Evolutionary conservation across 75 land plant species (phyloP).

Genomic region (Gnetum montanum): DNA sequence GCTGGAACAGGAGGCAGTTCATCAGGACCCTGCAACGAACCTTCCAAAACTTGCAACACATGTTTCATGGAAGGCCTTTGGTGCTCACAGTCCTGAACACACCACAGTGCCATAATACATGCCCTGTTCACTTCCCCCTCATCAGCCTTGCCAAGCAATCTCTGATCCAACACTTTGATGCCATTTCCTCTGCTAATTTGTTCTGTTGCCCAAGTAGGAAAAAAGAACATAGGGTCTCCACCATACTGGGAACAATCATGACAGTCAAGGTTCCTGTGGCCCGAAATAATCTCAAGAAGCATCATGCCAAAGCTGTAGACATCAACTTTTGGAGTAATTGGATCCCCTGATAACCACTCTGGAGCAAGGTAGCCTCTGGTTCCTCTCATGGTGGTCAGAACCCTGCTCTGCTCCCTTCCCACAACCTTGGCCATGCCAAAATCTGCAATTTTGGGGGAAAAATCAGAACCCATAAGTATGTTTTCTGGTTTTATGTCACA

Average conservation of each 20-base stretch:
- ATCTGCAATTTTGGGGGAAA: conserved; percentile 17
- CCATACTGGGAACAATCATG: too few species aligned
- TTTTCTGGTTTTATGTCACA: conserved; percentile 19
- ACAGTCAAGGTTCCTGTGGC: not conserved
- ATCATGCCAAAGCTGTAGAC: conserved; percentile 1
- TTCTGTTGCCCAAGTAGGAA: not conserved
- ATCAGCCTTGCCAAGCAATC: not conserved
- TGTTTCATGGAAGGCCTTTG: conserved; percentile 8
- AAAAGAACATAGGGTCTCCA: not conserved
- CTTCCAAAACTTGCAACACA: conserved; percentile 18
- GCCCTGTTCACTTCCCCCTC: not conserved
- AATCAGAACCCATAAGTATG: conserved; percentile 13
- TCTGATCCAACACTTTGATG: not conserved
- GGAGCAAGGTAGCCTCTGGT: conserved; percentile 19
- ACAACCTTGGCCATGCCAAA: conserved; percentile 15
- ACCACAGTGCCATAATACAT: conserved; percentile 9
- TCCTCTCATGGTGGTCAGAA: conserved; percentile 8
- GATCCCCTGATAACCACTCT: not conserved
- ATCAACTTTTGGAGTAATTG: conserved; percentile 1
- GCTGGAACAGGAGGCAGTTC: too few species aligned
- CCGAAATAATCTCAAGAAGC: not conserved
- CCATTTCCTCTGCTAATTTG: not conserved
- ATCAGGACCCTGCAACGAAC: too few species aligned
- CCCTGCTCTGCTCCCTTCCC: conserved; percentile 5
- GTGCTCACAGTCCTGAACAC: conserved; percentile 11